Base-by-base conservation (phyloP, 2,329 filamentous ascomycete species). In the Talaromyces sp. region DNA sequence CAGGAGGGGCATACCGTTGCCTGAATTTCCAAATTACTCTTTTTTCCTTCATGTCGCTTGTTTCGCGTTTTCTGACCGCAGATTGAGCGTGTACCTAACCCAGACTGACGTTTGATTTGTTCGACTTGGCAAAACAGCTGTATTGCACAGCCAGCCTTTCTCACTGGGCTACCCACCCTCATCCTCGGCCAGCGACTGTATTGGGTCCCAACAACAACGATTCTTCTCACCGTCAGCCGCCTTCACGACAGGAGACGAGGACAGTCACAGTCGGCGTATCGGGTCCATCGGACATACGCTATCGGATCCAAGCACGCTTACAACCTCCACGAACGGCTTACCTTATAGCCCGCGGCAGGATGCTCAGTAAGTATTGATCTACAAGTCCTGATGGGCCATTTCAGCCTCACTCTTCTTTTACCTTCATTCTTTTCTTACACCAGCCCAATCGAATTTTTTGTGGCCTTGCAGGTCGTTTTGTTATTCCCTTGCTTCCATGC, bases 281-380 rank as follows among this genome's bases (percentile, higher is more conserved):
- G 78, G 77, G 69, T 71, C 75, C 64, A 74, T 83, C 69, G 75
- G 76, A 67, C 78, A 82, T 69, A 76, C 79, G 70, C 70, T 78
- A 62, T 71, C 75, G 62, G 75, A 77, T 69, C 75, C 79, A 59
- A 78, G 76, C 69, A 42, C 54, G 9, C 25, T 61, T 28, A 25
- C 60, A 1, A 73, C 78, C 63, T 79, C 82, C 70, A 76, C 73
- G 70, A 81, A 79, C 74, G 77, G 78, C 72, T 71, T 80, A 76
- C 79, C 81, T 76, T 84, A 82, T 78, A 77, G 78, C 71, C 69
- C 80, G 75, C 79, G 79, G 73, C 76, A 80, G 69, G 82, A 85
- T 73, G 75, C 79, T 74, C 79, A 78, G 83, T 85, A 82, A 81
- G 83, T 84, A 71, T 65, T 71, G 72, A 18, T 40, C 23, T n/a